These are phyloP conservation scores for Suillus luteus DNA, from an alignment of 768 basidiomycete genomes.

Conservation along the genomic window DNA sequence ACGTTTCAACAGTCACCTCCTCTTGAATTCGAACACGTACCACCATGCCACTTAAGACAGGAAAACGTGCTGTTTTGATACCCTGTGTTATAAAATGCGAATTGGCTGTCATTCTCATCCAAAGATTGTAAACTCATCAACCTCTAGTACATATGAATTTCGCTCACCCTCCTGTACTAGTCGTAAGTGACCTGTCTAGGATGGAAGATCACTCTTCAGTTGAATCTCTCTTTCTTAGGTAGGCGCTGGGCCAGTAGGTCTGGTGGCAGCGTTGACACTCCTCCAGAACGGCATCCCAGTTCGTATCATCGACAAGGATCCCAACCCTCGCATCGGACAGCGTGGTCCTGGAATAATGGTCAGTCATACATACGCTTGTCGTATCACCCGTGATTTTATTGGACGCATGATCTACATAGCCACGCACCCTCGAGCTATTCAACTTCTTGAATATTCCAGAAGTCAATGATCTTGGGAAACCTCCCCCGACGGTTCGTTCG, in stretches of 20 bases:
- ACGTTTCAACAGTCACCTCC: too few relatives aligned
- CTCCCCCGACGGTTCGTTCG: slow-evolving; percentile 30
- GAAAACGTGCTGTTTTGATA: too few relatives aligned
- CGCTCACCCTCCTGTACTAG: slow-evolving; percentile 7
- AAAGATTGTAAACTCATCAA: too few relatives aligned
- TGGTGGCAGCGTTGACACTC: slow-evolving; percentile 44
- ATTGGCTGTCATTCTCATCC: too few relatives aligned
- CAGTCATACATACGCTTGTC: slow-evolving; percentile 1
- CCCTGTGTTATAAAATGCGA: too few relatives aligned
- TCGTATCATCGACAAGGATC: slow-evolving; percentile 15
- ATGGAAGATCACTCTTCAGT: too few relatives aligned
- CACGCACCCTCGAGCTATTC: slow-evolving; percentile 45
- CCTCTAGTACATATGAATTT: background rate
- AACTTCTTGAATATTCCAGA: slow-evolving; percentile 39
- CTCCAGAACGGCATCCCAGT: slow-evolving; percentile 28
- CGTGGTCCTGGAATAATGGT: slow-evolving; percentile 42
- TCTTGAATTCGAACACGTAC: too few relatives aligned
- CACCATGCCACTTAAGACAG: too few relatives aligned
- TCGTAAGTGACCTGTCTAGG: slow-evolving; percentile 3
- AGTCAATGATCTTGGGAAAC: slow-evolving; percentile 32
- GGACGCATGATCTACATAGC: slow-evolving; percentile 27
- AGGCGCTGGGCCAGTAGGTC: slow-evolving; percentile 49
- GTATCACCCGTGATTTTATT: background rate
- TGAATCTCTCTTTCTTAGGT: slow-evolving; percentile 31
- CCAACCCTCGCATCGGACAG: slow-evolving; percentile 37